Percentiles rank a stretch among this genome's conserved stretches.
Conservation (phyloP, 805 yeast species). For the Zygotorulaspora sp. region DNA sequence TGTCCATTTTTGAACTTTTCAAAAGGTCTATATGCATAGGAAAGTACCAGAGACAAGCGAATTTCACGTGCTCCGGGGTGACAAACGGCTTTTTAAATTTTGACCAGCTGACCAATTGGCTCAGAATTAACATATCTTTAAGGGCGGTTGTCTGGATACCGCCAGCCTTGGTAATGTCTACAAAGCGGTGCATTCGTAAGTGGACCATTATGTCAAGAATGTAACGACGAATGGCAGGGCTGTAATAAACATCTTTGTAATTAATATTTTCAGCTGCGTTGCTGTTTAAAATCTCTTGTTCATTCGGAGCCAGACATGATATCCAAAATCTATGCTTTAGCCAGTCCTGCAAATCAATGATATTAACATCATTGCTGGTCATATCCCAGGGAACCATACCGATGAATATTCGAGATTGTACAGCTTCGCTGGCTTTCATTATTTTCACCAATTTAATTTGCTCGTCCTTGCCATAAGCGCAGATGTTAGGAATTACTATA, state of each 20-base stretch:
- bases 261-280: background rate
- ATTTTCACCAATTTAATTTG: constrained; percentile 14
- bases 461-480: constrained; percentile 11
- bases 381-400: constrained; percentile 15
- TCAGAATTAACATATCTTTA: constrained; percentile 41
- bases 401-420: constrained; percentile 4
- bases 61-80: constrained; percentile 49
- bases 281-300: constrained; percentile 5
- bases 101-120: constrained; percentile 38
- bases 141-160: constrained; percentile 50
- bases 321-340: constrained; percentile 42
- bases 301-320: constrained; percentile 21
- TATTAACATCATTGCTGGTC: background rate
- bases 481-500: constrained; percentile 20
- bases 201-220: constrained; percentile 55
- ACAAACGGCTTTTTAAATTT: constrained; percentile 39
- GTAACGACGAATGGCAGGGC: constrained; percentile 48
- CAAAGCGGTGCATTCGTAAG: constrained; percentile 52
- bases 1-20: constrained; percentile 34
- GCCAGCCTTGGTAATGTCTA: constrained; percentile 37
- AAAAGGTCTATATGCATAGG: constrained; percentile 52
- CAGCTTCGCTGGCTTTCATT: constrained; percentile 10
- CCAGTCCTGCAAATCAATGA: constrained; percentile 22
- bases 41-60: constrained; percentile 45
- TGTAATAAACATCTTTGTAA: constrained; percentile 33